phyloP scores from a whole-genome alignment of 495 filamentous ascomycete genomes.

The Talaromyces trachyspermus region DNA sequence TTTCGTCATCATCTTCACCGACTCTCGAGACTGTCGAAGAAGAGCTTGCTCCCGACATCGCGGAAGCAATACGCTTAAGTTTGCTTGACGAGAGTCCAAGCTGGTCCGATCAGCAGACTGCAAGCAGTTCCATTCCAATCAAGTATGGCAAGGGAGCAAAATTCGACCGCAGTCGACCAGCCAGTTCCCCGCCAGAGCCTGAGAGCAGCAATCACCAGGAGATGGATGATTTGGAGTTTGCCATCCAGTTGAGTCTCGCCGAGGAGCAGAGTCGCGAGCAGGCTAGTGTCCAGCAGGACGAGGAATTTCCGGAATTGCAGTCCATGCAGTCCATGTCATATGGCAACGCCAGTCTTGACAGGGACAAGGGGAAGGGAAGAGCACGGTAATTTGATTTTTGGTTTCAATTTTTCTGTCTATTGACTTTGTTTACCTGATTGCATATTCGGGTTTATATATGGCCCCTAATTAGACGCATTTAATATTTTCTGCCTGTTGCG shows the following conservation, averaged over 20 bases:
- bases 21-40: constrained; percentile 39
- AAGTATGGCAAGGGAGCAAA: constrained; percentile 37
- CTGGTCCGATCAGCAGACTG: constrained; percentile 23
- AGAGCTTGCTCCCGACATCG: constrained; percentile 67
- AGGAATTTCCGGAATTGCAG: constrained; percentile 56
- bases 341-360: constrained; percentile 18
- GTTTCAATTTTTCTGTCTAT: not conserved
- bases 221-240: constrained; percentile 75
- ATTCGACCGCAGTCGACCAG: constrained; percentile 11
- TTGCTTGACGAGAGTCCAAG: constrained; percentile 45
- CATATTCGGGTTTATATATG: not conserved
- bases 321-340: constrained; percentile 32
- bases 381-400: constrained; percentile 30
- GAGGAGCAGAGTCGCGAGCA: constrained; percentile 57
- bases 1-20: constrained; percentile 35
- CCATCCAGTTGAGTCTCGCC: constrained; percentile 74
- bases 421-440: not conserved
- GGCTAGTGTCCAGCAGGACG: constrained; percentile 24
- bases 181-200: constrained; percentile 14
- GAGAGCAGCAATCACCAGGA: constrained; percentile 38
- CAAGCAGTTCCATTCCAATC: constrained; percentile 39
- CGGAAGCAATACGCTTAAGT: constrained; percentile 73
- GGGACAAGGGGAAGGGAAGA: constrained; percentile 36
- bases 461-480: no score
- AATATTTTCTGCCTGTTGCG: no score